These are phyloP conservation scores for Pistacia integerrima DNA, from an alignment of 345 rosid genomes.

Conservation along the genomic window DNA sequence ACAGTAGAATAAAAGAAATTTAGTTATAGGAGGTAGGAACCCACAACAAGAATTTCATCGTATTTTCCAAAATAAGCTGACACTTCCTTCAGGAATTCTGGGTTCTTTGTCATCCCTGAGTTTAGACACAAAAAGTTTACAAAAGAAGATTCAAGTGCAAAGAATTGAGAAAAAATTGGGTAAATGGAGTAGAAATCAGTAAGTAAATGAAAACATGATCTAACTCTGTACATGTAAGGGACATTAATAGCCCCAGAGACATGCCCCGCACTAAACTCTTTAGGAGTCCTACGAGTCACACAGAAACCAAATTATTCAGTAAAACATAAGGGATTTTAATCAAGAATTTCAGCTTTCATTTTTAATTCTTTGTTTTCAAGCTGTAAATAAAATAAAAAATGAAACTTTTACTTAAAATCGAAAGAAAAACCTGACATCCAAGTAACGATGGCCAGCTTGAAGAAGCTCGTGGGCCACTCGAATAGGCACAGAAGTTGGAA, in stretches of 20 bases:
- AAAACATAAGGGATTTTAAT: neutral
- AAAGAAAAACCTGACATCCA: slow-evolving; percentile 64
- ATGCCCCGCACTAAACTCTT: slow-evolving; percentile 82
- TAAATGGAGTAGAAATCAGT: neutral
- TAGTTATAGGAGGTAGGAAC: slow-evolving; percentile 18
- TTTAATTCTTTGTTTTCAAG: no score
- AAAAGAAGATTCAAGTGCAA: neutral
- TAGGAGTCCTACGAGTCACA: slow-evolving; percentile 54
- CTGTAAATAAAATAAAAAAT: no score
- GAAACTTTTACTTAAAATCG: no score
- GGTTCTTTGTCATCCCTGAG: slow-evolving; percentile 75
- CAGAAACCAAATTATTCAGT: neutral
- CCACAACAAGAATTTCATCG: slow-evolving; percentile 81
- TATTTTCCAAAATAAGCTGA: slow-evolving; percentile 57
- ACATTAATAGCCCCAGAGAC: slow-evolving; percentile 73
- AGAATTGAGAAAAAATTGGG: neutral
- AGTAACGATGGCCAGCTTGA: slow-evolving; percentile 77
- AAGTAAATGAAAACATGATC: neutral
- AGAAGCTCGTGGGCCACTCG: slow-evolving; percentile 85
- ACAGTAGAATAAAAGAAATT: neutral
- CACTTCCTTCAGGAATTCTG: slow-evolving; percentile 62
- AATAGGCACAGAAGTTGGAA: slow-evolving; percentile 84
- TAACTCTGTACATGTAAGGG: slow-evolving; percentile 26
- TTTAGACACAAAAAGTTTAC: neutral
- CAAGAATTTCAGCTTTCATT: no score